phyloP scores from a whole-genome alignment of 345 rosid species.

The Kernera saxatilis region DNA sequence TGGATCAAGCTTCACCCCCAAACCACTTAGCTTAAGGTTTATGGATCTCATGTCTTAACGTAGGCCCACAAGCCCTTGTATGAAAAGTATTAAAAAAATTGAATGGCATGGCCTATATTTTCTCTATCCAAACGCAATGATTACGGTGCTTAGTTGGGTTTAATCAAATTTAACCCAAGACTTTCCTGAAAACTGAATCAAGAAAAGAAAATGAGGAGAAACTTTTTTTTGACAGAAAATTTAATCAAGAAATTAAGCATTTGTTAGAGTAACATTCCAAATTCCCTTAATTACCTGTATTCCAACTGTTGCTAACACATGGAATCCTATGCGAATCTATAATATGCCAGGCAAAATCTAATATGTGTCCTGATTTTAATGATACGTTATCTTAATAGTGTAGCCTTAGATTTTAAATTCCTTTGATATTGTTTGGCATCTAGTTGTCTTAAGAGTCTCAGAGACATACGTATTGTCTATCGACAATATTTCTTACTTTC shows the following conservation, averaged over 20 bases:
- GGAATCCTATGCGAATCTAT: constrained; percentile 1
- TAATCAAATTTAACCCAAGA: too few species aligned
- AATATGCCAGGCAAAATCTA: not conserved
- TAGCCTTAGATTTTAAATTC: not conserved
- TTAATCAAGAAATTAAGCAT: not conserved
- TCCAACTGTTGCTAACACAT: not conserved
- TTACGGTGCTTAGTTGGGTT: too few species aligned
- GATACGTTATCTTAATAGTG: not conserved
- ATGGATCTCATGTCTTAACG: not conserved
- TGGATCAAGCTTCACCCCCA: not conserved
- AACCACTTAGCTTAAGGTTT: not conserved
- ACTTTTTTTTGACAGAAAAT: not conserved
- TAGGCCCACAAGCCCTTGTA: not conserved
- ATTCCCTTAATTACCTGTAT: not conserved
- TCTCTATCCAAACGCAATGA: too few species aligned
- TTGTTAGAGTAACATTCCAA: not conserved
- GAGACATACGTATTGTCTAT: not conserved
- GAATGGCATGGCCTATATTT: not conserved
- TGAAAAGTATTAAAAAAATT: not conserved
- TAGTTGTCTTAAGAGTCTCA: not conserved
- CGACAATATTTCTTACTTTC: too few species aligned
- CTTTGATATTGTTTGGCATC: not conserved
- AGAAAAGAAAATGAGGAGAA: too few species aligned
- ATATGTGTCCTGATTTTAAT: not conserved
- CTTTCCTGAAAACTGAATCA: too few species aligned